Percentiles rank a stretch among this genome's conserved stretches.
These are phyloP conservation scores for Aspergillus fijiensis DNA, from an alignment of 2,329 filamentous ascomycete genomes.

Conservation along the genomic window DNA sequence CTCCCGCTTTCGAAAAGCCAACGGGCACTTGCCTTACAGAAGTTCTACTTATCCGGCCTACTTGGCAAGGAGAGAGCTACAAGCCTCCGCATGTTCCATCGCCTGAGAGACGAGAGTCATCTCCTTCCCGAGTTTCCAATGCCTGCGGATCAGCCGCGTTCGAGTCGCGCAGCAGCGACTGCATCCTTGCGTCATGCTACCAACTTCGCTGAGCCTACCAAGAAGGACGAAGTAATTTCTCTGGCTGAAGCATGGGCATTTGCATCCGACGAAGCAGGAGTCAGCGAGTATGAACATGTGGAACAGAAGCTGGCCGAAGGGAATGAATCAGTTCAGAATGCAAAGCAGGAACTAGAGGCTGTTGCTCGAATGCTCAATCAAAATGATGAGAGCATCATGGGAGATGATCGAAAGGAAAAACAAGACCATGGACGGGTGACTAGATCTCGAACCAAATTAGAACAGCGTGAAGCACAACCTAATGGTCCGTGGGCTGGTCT, in stretches of 20 bases:
- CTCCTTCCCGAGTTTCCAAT: slow-evolving; percentile 45
- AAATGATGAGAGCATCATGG: slow-evolving; percentile 28
- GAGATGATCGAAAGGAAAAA: slow-evolving; percentile 16
- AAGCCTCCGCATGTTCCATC: slow-evolving; percentile 37
- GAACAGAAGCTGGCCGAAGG: slow-evolving; percentile 35
- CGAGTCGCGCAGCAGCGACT: slow-evolving; percentile 34
- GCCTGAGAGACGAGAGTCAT: slow-evolving; percentile 44
- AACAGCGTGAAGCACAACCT: slow-evolving; percentile 24
- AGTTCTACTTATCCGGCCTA: slow-evolving; percentile 37
- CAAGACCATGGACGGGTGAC: slow-evolving; percentile 19
- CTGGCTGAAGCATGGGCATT: slow-evolving; percentile 44
- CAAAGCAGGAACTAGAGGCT: slow-evolving; percentile 30
- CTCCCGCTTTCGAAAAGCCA: slow-evolving; percentile 38
- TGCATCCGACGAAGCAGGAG: slow-evolving; percentile 36
- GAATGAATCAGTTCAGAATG: slow-evolving; percentile 30
- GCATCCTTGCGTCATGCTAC: slow-evolving; percentile 23
- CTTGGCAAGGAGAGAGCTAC: slow-evolving; percentile 41
- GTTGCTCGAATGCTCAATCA: slow-evolving; percentile 38
- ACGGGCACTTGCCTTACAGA: slow-evolving; percentile 38
- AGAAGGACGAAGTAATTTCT: slow-evolving; percentile 33
- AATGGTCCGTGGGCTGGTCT: slow-evolving; percentile 41
- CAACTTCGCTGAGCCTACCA: slow-evolving; percentile 17
- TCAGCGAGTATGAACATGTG: slow-evolving; percentile 33
- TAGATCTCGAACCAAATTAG: slow-evolving; percentile 17
- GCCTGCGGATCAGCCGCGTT: slow-evolving; percentile 36